These are phyloP conservation scores for Penicillium digitatum DNA, from an alignment of 2,329 filamentous ascomycete species.

Conservation along the genomic window DNA sequence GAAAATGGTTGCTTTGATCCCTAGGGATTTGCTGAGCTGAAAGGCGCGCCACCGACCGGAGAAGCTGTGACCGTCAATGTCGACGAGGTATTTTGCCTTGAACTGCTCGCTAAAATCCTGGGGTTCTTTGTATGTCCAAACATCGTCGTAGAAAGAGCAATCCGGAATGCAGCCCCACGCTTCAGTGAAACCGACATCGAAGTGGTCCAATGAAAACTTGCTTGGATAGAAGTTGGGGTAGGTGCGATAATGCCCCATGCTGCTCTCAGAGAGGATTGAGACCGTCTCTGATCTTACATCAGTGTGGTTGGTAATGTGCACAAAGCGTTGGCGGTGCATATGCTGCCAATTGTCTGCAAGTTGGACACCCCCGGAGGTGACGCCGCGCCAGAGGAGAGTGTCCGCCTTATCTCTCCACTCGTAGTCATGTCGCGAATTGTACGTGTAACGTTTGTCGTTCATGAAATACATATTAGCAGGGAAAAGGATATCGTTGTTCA, in stretches of 20 bases:
- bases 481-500: conserved; percentile 68
- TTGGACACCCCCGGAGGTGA: conserved; percentile 60
- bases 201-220: conserved; percentile 33
- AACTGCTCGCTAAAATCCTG: conserved; percentile 35
- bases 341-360: conserved; percentile 35
- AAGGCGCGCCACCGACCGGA: conserved; percentile 44
- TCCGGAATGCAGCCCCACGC: conserved; percentile 37
- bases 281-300: conserved; percentile 23
- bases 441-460: conserved; percentile 56
- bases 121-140: conserved; percentile 24
- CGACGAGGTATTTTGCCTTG: conserved; percentile 36
- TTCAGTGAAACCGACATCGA: conserved; percentile 37
- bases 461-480: conserved; percentile 65
- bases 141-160: conserved; percentile 34
- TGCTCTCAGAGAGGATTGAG: conserved; percentile 29
- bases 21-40: conserved; percentile 46
- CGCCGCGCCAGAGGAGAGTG: conserved; percentile 60
- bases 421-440: conserved; percentile 53
- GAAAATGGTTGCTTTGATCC: conserved; percentile 53
- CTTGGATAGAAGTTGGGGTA: conserved; percentile 9
- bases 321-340: conserved; percentile 41
- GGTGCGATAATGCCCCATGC: conserved; percentile 3
- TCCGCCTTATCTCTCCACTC: conserved; percentile 57
- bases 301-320: conserved; percentile 36
- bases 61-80: conserved; percentile 42